Evolutionary conservation across 2,329 filamentous ascomycete genomes (phyloP), one percentile per base, ranked within the genome.

Genomic region (Fusarium sp.): DNA sequence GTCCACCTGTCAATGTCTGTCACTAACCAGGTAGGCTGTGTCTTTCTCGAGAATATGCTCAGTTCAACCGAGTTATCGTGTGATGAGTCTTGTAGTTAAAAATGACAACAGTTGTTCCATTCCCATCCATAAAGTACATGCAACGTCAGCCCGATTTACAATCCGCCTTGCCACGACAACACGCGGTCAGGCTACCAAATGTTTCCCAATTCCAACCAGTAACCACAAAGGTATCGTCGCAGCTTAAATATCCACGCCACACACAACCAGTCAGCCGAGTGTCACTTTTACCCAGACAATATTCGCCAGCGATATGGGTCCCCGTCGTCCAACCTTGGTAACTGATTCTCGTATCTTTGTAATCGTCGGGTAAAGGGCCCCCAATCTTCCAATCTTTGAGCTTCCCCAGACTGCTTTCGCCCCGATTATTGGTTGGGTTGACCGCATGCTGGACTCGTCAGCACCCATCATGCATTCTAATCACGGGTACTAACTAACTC

Each of bases 361-460:
- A 44, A 45, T 59, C 45, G 18, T 66, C 66, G 66, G 62, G 36
- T 69, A 67, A 70, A 54, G 44, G 39, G 38, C 66, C 55, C 50
- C 38, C 45, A 34, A 18, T 31, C 28, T 28, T 28, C 28, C 15
- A 58, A 43, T 68, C 50, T 62, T 31, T 34, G 15, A 36, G 11
- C 43, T 61, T 69, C 61, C 66, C 61, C 51, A 48, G 52, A 51
- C 18, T 58, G 33, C 7, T 53, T 34, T 33, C 42, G 28, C 40
- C 36, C 31, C 38, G 33, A 26, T 33, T 33, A 67, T 69, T 69
- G 49, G 66, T 18, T 43, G 31, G 18, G 26, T 31, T 11, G 36
- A n/a, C 66, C 66, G 56, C 66, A 69, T 69, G 39, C 38, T 17
- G 24, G 20, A 43, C 44, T 69, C 28, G 66, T 69, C 66, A 69